Conservation (phyloP, 148 eudicot species). For the Suaeda aralocaspica region DNA sequence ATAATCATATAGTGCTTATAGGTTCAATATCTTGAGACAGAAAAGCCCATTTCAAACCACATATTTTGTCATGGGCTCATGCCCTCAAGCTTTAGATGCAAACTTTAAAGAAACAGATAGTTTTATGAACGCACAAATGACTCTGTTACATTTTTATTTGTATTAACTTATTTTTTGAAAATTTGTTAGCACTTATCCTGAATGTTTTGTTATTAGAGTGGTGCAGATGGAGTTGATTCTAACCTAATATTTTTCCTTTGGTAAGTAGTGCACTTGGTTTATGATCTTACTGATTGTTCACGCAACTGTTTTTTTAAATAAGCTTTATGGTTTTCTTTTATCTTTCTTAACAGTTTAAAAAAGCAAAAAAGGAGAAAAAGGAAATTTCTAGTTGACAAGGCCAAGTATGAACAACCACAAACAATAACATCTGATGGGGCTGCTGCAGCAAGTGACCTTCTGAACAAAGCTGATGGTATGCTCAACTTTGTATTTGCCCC, state of each 20-base stretch:
- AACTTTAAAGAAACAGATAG: not conserved
- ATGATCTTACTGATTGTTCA: not conserved
- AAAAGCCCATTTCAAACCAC: not conserved
- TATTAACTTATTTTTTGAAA: not conserved
- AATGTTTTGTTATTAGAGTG: constrained; percentile 38
- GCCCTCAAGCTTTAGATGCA: not conserved
- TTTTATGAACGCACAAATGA: not conserved
- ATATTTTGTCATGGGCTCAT: not conserved
- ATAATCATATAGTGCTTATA: too few species aligned
- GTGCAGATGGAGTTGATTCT: constrained; percentile 71
- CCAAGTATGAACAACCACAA: constrained; percentile 54
- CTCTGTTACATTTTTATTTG: not conserved
- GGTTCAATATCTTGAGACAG: too few species aligned
- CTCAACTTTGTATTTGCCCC: not conserved
- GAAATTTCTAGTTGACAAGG: constrained; percentile 32
- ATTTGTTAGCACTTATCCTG: constrained; percentile 10
- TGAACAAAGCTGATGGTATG: constrained; percentile 67
- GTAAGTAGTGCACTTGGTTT: constrained; percentile 31
- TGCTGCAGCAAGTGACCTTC: constrained; percentile 41
- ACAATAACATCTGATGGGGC: constrained; percentile 52
- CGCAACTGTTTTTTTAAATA: not conserved
- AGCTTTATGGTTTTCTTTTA: not conserved
- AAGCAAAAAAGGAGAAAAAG: constrained; percentile 52
- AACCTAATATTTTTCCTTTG: constrained; percentile 66
- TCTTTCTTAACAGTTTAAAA: constrained; percentile 45